Conservation (phyloP, 805 yeast genomes). For the Spathaspora passalidarum region DNA sequence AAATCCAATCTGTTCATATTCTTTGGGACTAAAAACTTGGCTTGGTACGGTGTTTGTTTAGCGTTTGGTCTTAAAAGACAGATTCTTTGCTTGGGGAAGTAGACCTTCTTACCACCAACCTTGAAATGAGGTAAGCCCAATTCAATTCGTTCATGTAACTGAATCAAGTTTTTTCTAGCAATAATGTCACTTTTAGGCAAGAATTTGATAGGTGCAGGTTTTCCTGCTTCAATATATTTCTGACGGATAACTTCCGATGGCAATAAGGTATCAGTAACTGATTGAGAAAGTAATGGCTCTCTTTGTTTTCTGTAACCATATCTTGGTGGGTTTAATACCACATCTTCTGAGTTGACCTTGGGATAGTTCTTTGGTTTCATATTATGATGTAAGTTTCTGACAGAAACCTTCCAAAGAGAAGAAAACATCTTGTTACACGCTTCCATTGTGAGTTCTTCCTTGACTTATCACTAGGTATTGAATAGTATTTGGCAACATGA, state of each 20-base stretch:
- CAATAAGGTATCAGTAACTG: slow-evolving; percentile 39
- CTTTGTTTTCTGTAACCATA: slow-evolving; percentile 38
- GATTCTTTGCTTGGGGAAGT: slow-evolving; percentile 83
- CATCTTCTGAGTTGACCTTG: slow-evolving; percentile 36
- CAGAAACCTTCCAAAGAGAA: slow-evolving; percentile 9
- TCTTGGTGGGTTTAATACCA: slow-evolving; percentile 34
- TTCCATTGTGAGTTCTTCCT: neutral
- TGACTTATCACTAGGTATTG: neutral
- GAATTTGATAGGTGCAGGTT: slow-evolving; percentile 42
- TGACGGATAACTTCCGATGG: slow-evolving; percentile 34
- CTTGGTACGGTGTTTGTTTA: slow-evolving; percentile 96
- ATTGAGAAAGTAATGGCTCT: slow-evolving; percentile 36
- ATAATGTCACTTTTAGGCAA: slow-evolving; percentile 31
- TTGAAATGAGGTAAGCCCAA: slow-evolving; percentile 75
- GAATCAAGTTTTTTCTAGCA: slow-evolving; percentile 36
- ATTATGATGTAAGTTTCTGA: slow-evolving; percentile 28
- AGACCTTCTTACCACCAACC: slow-evolving; percentile 72
- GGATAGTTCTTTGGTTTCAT: slow-evolving; percentile 34
- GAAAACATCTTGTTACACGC: neutral
- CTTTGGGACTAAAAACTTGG: slow-evolving; percentile 91
- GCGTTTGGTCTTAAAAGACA: slow-evolving; percentile 86
- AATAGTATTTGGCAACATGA: no score
- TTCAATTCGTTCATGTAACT: slow-evolving; percentile 39
- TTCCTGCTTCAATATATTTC: slow-evolving; percentile 33
- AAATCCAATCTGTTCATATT: slow-evolving; percentile 91